A percentile compares a stretch with the other conserved stretches of the same genome.
These are phyloP conservation scores for Xerocomus spinulosus DNA, from an alignment of 768 basidiomycete species.

Conservation along the genomic window DNA sequence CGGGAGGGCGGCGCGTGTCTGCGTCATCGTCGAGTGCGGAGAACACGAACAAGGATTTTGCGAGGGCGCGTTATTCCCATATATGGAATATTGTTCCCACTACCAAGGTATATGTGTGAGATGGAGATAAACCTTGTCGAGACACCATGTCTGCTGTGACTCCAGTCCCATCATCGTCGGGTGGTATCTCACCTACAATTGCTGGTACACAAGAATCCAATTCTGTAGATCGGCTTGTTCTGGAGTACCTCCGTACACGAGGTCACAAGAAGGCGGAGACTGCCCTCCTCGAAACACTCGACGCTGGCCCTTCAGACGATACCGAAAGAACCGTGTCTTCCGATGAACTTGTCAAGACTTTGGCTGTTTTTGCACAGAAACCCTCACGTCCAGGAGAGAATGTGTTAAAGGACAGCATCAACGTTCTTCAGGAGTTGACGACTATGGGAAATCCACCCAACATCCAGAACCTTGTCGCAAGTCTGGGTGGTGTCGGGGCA, in stretches of 20 bases:
- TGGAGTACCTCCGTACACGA: constrained; percentile 46
- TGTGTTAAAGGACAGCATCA: constrained; percentile 59
- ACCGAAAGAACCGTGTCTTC: constrained; percentile 37
- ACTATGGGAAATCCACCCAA: constrained; percentile 66
- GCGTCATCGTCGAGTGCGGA: constrained; percentile 12
- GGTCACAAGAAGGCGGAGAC: constrained; percentile 45
- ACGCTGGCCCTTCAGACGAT: constrained; percentile 31
- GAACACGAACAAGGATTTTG: not conserved
- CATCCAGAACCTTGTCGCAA: constrained; percentile 72
- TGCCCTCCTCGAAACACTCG: constrained; percentile 38
- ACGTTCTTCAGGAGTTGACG: constrained; percentile 62
- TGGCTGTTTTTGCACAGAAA: constrained; percentile 67
- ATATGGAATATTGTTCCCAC: not conserved
- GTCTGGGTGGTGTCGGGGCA: constrained; percentile 72
- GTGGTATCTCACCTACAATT: constrained; percentile 29
- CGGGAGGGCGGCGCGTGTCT: constrained; percentile 14
- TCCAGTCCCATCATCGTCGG: constrained; percentile 34
- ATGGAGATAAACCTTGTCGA: too few relatives aligned
- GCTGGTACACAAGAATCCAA: constrained; percentile 26
- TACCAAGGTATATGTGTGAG: too few relatives aligned
- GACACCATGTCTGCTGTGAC: constrained; percentile 28
- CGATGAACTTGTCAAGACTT: constrained; percentile 53
- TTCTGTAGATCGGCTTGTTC: constrained; percentile 37
- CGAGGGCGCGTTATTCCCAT: not conserved
- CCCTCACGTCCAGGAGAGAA: constrained; percentile 65